Evolutionary conservation across 225 moss, liverwort and hornwort species (phyloP).

Genomic region (Sphagnum contortum): DNA sequence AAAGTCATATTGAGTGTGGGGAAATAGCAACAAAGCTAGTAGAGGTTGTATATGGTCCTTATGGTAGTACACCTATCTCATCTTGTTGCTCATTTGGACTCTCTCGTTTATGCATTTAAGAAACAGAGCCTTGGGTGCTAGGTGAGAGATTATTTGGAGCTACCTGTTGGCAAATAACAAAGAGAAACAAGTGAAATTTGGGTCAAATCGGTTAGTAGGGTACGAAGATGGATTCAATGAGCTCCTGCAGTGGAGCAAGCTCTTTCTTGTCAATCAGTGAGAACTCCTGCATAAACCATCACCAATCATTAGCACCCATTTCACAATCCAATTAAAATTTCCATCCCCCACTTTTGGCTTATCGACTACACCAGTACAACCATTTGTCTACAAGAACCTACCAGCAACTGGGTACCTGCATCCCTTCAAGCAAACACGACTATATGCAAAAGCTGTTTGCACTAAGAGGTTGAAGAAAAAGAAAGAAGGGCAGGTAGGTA

Average conservation of each 20-base stretch:
- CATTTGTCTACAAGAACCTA: neutral
- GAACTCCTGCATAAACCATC: slow-evolving; percentile 57
- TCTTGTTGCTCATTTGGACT: neutral
- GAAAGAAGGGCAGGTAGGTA: slow-evolving; percentile 9
- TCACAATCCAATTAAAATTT: too few species aligned
- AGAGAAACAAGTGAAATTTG: neutral
- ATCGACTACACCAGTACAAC: neutral
- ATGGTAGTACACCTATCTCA: too few species aligned
- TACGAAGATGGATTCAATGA: slow-evolving; percentile 91
- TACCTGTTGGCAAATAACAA: neutral
- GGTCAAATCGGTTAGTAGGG: slow-evolving; percentile 48
- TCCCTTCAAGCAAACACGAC: neutral
- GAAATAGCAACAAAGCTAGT: too few species aligned
- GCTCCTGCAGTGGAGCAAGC: slow-evolving; percentile 97
- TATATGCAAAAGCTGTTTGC: too few species aligned
- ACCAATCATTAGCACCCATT: neutral
- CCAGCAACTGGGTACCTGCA: neutral
- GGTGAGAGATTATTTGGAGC: neutral
- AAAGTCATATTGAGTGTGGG: too few species aligned
- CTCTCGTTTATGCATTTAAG: neutral
- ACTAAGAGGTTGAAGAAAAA: too few species aligned
- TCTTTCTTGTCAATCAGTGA: slow-evolving; percentile 97
- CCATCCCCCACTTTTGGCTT: neutral
- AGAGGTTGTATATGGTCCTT: too few species aligned
- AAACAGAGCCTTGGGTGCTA: neutral